A percentile compares a stretch with the other conserved stretches of the same genome.
Conservation (phyloP, 148 eudicot species). For the Beta vulgaris region DNA sequence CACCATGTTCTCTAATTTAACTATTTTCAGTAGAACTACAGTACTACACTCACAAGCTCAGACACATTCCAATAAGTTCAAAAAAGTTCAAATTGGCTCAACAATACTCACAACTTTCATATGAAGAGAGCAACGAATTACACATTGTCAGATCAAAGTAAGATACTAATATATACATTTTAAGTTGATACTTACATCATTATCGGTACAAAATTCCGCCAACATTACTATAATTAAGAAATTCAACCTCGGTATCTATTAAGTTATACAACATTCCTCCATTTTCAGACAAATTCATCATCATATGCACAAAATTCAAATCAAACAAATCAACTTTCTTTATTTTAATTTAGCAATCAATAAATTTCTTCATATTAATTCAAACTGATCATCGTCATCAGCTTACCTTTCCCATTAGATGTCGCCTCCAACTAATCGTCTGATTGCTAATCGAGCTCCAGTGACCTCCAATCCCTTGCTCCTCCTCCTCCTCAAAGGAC, state of each 20-base stretch:
- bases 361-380: too few relatives aligned
- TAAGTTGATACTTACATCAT: neutral
- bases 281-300: neutral
- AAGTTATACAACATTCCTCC: neutral
- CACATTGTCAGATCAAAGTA: neutral
- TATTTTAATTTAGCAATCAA: too few relatives aligned
- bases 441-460: constrained; percentile 33
- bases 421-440: constrained; percentile 51
- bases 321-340: too few relatives aligned
- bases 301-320: neutral
- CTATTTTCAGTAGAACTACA: neutral
- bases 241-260: neutral
- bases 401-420: constrained; percentile 61
- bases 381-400: neutral
- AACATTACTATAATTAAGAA: neutral
- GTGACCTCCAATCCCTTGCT: constrained; percentile 7
- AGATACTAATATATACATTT: neutral
- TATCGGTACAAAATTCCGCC: neutral
- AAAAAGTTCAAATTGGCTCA: neutral
- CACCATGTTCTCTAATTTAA: neutral
- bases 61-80: neutral
- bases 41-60: neutral
- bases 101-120: neutral
- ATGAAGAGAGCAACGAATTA: neutral
- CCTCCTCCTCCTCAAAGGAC: constrained; percentile 68